Percentiles rank a stretch among this genome's conserved stretches.
Conservation (phyloP, 176 grass and related monocot genomes). For the Olyra latifolia region DNA sequence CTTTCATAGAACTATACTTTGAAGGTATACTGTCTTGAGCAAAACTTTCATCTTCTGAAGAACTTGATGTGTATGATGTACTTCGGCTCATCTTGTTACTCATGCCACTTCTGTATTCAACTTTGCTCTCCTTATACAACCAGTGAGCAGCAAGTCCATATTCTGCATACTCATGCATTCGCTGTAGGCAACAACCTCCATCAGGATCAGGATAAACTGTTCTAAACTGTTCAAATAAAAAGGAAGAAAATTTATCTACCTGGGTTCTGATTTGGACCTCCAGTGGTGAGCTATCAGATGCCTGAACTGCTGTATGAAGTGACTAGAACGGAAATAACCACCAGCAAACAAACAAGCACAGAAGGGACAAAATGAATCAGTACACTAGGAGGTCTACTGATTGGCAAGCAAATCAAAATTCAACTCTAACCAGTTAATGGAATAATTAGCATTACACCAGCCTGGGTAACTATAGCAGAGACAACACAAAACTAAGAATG, state of each 20-base stretch:
- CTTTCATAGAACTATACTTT: conserved; percentile 85
- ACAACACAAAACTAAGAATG: conserved; percentile 8
- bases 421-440: conserved; percentile 26
- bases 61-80: conserved; percentile 57
- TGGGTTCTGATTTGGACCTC: conserved; percentile 99
- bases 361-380: not conserved
- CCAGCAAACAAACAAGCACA: conserved; percentile 31
- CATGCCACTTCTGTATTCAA: conserved; percentile 43
- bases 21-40: conserved; percentile 53
- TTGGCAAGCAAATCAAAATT: conserved; percentile 32
- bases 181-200: conserved; percentile 48
- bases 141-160: conserved; percentile 94
- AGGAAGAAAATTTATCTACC: conserved; percentile 29
- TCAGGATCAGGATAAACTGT: conserved; percentile 34
- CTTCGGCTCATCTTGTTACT: conserved; percentile 49
- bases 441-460: not conserved
- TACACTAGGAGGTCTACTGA: conserved; percentile 10
- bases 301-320: conserved; percentile 91
- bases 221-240: conserved; percentile 34
- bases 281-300: conserved; percentile 79
- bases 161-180: conserved; percentile 96
- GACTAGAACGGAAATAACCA: conserved; percentile 56
- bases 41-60: conserved; percentile 67
- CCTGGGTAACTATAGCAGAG: not conserved
- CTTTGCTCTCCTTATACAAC: conserved; percentile 93